These are phyloP conservation scores for Atkinsonella texensis DNA, from an alignment of 2,329 filamentous ascomycete species.

Conservation along the genomic window DNA sequence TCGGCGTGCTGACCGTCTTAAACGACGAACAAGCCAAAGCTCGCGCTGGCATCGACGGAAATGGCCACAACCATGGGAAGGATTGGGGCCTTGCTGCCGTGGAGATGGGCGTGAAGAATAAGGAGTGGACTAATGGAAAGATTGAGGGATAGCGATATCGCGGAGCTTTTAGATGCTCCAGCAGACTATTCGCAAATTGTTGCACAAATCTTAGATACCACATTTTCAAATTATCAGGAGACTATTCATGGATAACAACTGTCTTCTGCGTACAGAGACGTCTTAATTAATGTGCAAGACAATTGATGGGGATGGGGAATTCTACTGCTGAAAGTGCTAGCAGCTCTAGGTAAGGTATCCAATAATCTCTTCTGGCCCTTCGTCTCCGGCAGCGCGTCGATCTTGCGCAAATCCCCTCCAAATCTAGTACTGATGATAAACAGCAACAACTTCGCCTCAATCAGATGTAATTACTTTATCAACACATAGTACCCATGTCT, in stretches of 20 bases:
- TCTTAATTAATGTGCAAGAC: neutral
- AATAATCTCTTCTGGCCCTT: neutral
- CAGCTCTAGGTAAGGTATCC: neutral
- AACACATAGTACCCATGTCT: slow-evolving; percentile 5
- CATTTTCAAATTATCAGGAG: neutral
- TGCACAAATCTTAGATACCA: neutral
- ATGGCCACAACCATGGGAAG: slow-evolving; percentile 83
- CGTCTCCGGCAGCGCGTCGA: neutral
- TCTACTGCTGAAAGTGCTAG: no score
- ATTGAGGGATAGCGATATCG: slow-evolving; percentile 28
- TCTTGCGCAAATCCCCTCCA: neutral
- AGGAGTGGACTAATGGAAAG: slow-evolving; percentile 65
- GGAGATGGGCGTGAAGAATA: slow-evolving; percentile 82
- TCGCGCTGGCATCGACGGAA: slow-evolving; percentile 60
- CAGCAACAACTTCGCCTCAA: neutral
- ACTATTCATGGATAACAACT: no score
- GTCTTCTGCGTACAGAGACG: no score
- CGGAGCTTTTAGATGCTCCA: neutral
- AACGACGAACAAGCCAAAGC: slow-evolving; percentile 78
- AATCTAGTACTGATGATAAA: neutral
- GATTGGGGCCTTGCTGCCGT: slow-evolving; percentile 94
- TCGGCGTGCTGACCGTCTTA: slow-evolving; percentile 82
- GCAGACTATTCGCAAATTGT: neutral
- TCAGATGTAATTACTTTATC: neutral
- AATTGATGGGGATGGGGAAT: neutral